Conservation (phyloP, 257 asterid species). For the Scutellaria galericulata region DNA sequence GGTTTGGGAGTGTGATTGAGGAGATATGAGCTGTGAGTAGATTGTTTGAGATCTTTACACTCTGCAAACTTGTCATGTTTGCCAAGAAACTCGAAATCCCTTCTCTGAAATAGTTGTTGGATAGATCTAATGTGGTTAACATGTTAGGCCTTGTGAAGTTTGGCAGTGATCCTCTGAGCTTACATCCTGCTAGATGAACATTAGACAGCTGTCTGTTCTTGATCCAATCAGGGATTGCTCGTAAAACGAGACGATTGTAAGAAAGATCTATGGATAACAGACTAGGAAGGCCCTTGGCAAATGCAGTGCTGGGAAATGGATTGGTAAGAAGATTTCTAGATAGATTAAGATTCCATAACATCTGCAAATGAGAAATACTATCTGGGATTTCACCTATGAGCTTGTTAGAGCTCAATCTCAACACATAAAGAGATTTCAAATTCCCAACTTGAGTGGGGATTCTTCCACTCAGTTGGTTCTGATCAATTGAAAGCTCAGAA, state of each 20-base stretch:
- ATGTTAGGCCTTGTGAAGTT: slow-evolving; percentile 72
- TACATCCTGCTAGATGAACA: slow-evolving; percentile 77
- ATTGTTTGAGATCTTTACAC: slow-evolving; percentile 69
- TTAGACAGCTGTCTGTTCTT: slow-evolving; percentile 63
- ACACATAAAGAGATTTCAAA: slow-evolving; percentile 61
- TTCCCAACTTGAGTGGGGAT: slow-evolving; percentile 69
- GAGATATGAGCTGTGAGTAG: slow-evolving; percentile 58
- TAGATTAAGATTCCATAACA: slow-evolving; percentile 79
- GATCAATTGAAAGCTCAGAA: slow-evolving; percentile 74
- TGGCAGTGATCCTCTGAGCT: slow-evolving; percentile 72
- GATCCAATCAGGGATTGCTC: slow-evolving; percentile 78
- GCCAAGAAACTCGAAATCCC: slow-evolving; percentile 66
- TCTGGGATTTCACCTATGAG: slow-evolving; percentile 79
- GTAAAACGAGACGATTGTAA: slow-evolving; percentile 61
- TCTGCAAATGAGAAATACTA: slow-evolving; percentile 58
- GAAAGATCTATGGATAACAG: slow-evolving; percentile 80
- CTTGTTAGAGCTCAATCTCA: slow-evolving; percentile 67
- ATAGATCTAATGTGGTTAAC: slow-evolving; percentile 69
- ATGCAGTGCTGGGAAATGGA: slow-evolving; percentile 67
- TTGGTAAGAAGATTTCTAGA: slow-evolving; percentile 63
- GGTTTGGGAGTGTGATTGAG: slow-evolving; percentile 59
- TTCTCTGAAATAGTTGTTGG: slow-evolving; percentile 65
- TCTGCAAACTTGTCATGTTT: slow-evolving; percentile 59
- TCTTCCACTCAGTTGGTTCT: slow-evolving; percentile 66
- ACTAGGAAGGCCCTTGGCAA: slow-evolving; percentile 61